Conservation (phyloP, 208 protist genomes). For the Sergeia podlipaevii region DNA sequence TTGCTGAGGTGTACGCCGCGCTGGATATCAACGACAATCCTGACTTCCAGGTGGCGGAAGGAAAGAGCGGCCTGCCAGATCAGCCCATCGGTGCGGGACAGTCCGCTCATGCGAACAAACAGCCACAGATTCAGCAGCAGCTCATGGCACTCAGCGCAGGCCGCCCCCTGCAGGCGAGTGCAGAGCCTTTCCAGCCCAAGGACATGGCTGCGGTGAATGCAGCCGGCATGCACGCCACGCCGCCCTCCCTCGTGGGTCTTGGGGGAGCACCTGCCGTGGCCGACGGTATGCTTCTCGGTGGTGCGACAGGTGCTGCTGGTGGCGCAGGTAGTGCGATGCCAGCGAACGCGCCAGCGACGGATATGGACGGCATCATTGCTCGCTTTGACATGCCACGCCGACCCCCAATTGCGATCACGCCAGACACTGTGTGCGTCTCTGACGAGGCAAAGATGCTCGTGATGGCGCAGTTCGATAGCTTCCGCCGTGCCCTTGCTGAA, state of each 20-base stretch:
- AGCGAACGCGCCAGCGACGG: not conserved
- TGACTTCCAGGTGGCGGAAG: slow-evolving; percentile 80
- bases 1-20: slow-evolving; percentile 58
- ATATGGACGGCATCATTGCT: slow-evolving; percentile 19
- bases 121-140: no score
- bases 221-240: not conserved
- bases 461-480: slow-evolving; percentile 15
- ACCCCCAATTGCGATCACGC: slow-evolving; percentile 45
- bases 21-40: slow-evolving; percentile 61
- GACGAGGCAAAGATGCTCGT: slow-evolving; percentile 27
- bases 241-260: not conserved
- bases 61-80: slow-evolving; percentile 23
- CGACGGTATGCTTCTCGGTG: no score
- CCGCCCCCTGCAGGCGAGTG: slow-evolving; percentile 70
- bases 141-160: slow-evolving; percentile 8
- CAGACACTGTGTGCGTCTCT: slow-evolving; percentile 41
- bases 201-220: slow-evolving; percentile 20
- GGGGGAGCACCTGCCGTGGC: not conserved
- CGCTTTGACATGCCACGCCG: slow-evolving; percentile 24
- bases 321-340: not conserved
- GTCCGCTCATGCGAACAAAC: slow-evolving; percentile 6
- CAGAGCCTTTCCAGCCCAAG: slow-evolving; percentile 85
- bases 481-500: slow-evolving; percentile 34
- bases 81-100: slow-evolving; percentile 1
- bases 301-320: not conserved